Evolutionary conservation across 345 rosid species (phyloP), one percentile per base, ranked within the genome.

Genomic region (Cardamine occulta): DNA sequence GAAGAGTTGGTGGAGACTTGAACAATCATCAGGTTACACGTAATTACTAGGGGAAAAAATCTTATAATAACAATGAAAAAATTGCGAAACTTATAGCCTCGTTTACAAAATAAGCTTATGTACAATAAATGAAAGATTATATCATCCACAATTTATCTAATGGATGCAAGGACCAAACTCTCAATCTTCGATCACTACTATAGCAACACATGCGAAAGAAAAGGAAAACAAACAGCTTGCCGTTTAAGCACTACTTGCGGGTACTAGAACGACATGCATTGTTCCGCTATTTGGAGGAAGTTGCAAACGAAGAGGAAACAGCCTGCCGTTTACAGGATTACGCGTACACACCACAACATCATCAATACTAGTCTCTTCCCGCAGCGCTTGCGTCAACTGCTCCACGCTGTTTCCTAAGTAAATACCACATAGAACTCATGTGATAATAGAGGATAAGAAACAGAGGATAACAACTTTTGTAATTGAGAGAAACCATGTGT

Each of bases 261-360:
- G 88, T 63, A 92, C 90, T 11, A 92, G 80, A 23, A 95, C 75
- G 47, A 95, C 98, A 79, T 90, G 94, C 90, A 92, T 82, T 76
- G 85, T 84, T 4, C 88, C 77, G 28, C 64, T 89, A 70, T 89
- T 92, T 5, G 99, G 99, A 18, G 99, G 99, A 70, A 92, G 97
- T 78, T 87, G 97, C 80, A 95, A 83, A 19, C 90, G 86, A 65
- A 95, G 88, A 5, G 97, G 98, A 71, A 76, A 82, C 64, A 95
- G 96, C 83, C 85, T 84, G 54, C 87, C 90, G 77, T 95, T 88
- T 80, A 92, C 83, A 1, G 97, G 99, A 81, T 84, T 90, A 1
- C 91, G 90, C 70, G 90, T 83, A 74, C 99, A 95, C 78, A 95
- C 96, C 19, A 92, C 74, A 52, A 84, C 70, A 62, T 81, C 85